Conservation (phyloP, 805 yeast species). For the Monosporozyma solicola region DNA sequence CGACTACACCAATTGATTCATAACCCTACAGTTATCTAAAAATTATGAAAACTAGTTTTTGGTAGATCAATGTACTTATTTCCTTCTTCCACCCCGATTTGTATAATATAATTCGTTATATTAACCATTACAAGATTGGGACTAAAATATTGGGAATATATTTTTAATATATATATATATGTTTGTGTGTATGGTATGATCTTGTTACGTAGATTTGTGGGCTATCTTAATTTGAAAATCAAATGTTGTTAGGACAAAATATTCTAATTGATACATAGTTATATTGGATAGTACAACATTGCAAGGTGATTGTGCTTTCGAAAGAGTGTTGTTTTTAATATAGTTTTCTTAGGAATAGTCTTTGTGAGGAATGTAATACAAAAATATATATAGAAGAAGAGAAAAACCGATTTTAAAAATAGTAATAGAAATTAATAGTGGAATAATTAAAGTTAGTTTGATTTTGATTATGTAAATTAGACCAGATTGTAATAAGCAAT, state of each 20-base stretch:
- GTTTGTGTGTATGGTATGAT: not conserved
- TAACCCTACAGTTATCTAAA: constrained; percentile 18
- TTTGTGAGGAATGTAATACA: not conserved
- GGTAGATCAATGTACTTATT: constrained; percentile 19
- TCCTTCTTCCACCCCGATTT: constrained; percentile 33
- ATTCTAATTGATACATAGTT: too few relatives aligned
- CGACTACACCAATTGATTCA: constrained; percentile 27
- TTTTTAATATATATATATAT: not conserved
- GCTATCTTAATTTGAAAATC: too few relatives aligned
- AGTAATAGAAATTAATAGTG: not conserved
- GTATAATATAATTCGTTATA: constrained; percentile 9
- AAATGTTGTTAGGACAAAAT: too few relatives aligned
- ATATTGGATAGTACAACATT: too few relatives aligned
- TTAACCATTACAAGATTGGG: constrained; percentile 24
- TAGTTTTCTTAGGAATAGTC: not conserved
- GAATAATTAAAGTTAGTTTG: not conserved
- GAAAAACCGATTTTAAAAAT: not conserved
- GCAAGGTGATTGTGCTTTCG: too few relatives aligned
- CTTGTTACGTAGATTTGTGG: not conserved
- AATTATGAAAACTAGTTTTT: constrained; percentile 29
- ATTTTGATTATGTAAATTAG: not conserved
- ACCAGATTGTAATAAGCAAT: not conserved
- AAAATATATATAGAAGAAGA: not conserved
- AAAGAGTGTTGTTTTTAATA: too few relatives aligned
- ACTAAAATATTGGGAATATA: constrained; percentile 28